Conservation (phyloP, 768 basidiomycete genomes). For the Rhizopogon vinicolor region DNA sequence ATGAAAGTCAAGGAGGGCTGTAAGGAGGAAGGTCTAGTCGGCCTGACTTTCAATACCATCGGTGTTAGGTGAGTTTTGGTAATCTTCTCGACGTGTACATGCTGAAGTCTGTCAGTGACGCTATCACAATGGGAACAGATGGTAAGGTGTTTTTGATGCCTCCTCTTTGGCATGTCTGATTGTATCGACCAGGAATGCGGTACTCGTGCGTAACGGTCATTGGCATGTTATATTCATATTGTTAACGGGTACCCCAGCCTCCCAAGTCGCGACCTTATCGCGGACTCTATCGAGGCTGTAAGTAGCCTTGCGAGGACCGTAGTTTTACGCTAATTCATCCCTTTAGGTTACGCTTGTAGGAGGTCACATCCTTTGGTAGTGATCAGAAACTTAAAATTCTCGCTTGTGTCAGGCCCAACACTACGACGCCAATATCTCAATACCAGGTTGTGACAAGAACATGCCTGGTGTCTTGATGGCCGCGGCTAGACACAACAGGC, state of each 20-base stretch:
- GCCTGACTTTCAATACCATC: constrained; percentile 80
- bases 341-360: constrained; percentile 53
- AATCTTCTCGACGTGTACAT: background rate
- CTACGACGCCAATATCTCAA: constrained; percentile 82
- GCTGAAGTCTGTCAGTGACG: constrained; percentile 47
- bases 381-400: background rate
- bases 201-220: constrained; percentile 60
- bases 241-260: constrained; percentile 40
- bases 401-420: constrained; percentile 61
- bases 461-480: constrained; percentile 91
- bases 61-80: constrained; percentile 64
- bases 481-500: constrained; percentile 81
- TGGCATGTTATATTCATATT: background rate
- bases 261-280: constrained; percentile 85
- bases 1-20: constrained; percentile 81
- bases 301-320: constrained; percentile 10
- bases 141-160: constrained; percentile 39
- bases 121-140: constrained; percentile 87
- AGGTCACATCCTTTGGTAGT: background rate
- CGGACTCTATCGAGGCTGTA: constrained; percentile 85
- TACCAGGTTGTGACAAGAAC: constrained; percentile 90
- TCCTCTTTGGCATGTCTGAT: background rate
- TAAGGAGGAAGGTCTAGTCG: constrained; percentile 74
- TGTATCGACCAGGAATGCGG: constrained; percentile 62
- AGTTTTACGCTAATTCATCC: background rate